Conservation (phyloP, 768 basidiomycete species). For the Suillus subluteus region DNA sequence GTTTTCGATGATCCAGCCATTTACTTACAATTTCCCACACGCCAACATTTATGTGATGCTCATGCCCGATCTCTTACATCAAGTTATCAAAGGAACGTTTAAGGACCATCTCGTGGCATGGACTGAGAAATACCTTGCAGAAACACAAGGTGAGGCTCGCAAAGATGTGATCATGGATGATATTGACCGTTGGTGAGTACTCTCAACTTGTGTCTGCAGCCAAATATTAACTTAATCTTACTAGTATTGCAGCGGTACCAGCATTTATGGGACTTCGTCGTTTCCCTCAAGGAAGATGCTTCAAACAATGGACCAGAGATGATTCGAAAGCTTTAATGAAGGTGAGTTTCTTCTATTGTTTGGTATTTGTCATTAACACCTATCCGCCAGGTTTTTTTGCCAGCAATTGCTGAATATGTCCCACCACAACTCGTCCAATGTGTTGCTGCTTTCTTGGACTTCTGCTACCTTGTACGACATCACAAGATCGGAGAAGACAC, state of each 20-base stretch:
- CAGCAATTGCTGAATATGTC: conserved; percentile 35
- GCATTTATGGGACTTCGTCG: conserved; percentile 31
- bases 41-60: no score
- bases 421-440: conserved; percentile 31
- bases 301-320: conserved; percentile 41
- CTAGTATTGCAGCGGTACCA: conserved; percentile 34
- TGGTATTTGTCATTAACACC: background rate
- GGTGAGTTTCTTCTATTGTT: conserved; percentile 3
- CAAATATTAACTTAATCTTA: background rate
- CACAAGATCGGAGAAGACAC: conserved; percentile 10
- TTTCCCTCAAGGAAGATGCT: conserved; percentile 35
- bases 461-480: conserved; percentile 28
- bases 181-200: conserved; percentile 12
- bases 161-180: conserved; percentile 28
- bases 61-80: conserved; percentile 52
- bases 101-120: conserved; percentile 46
- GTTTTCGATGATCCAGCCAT: background rate
- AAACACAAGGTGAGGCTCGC: background rate
- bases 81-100: conserved; percentile 51
- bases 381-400: conserved; percentile 31
- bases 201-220: background rate
- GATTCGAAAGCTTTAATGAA: conserved; percentile 39
- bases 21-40: conserved; percentile 32
- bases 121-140: conserved; percentile 15
- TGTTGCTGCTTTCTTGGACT: conserved; percentile 32